Evolutionary conservation across 371 early-diverging fungal species (phyloP).

Genomic region (Mucor lusitanicus): DNA sequence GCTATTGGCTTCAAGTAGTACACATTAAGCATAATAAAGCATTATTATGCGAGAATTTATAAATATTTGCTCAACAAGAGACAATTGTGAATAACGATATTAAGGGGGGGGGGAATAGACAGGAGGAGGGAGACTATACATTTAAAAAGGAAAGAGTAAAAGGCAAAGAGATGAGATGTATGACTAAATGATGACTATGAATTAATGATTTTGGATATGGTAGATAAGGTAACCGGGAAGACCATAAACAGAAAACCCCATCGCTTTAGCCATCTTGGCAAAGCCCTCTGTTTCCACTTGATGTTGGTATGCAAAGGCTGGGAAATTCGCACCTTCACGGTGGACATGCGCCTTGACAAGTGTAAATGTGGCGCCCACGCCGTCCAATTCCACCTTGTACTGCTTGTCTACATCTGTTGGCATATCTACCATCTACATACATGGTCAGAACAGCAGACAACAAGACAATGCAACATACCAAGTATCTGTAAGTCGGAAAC

Average conservation of each 20-base stretch:
- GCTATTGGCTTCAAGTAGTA: too few relatives aligned
- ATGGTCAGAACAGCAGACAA: background rate
- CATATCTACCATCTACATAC: conserved; percentile 45
- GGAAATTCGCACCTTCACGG: conserved; percentile 62
- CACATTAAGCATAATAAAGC: background rate
- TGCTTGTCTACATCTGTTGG: conserved; percentile 37
- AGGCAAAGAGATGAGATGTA: background rate
- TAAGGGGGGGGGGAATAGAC: background rate
- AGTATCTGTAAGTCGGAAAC: conserved; percentile 42
- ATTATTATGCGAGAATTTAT: background rate
- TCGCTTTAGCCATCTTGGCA: conserved; percentile 69
- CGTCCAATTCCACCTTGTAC: conserved; percentile 43
- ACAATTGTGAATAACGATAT: background rate
- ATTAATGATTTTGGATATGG: conserved; percentile 30
- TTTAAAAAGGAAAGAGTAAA: too few relatives aligned
- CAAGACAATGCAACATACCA: conserved; percentile 14
- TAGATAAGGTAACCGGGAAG: conserved; percentile 59
- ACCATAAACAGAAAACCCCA: conserved; percentile 66
- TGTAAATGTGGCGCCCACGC: conserved; percentile 51
- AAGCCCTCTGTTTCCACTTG: conserved; percentile 78
- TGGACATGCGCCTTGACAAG: conserved; percentile 69
- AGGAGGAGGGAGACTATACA: background rate
- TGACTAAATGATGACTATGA: background rate
- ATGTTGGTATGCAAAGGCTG: conserved; percentile 44
- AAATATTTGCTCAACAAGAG: background rate